Percentiles rank a stretch among this genome's conserved stretches.
Evolutionary conservation across 2,329 filamentous ascomycete genomes (phyloP).

Genomic region (Fusarium protoensiforme): DNA sequence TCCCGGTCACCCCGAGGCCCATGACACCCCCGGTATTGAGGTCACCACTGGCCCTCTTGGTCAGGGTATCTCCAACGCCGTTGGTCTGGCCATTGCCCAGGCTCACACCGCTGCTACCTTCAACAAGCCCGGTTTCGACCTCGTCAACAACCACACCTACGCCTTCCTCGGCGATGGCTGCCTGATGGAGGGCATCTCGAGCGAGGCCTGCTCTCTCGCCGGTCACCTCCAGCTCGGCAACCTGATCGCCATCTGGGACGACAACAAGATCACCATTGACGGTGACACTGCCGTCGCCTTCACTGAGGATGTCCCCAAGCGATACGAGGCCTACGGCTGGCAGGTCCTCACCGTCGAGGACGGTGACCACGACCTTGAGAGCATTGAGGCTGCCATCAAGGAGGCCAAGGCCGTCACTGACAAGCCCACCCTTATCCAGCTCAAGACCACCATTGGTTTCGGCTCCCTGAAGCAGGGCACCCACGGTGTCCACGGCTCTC

Average conservation of each 20-base stretch:
- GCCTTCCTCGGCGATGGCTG: constrained; percentile 97
- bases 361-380: constrained; percentile 88
- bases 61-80: constrained; percentile 96
- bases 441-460: constrained; percentile 97
- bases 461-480: constrained; percentile 94
- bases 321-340: constrained; percentile 98
- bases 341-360: constrained; percentile 86
- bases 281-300: constrained; percentile 96
- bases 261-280: constrained; percentile 97
- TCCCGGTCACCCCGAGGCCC: constrained; percentile 94
- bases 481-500: constrained; percentile 94
- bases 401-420: constrained; percentile 88
- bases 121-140: constrained; percentile 94
- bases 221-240: constrained; percentile 98
- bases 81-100: constrained; percentile 97
- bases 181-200: constrained; percentile 97
- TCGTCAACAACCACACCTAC: constrained; percentile 98
- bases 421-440: constrained; percentile 97
- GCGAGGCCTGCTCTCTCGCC: constrained; percentile 90
- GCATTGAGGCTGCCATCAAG: constrained; percentile 88
- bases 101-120: constrained; percentile 89
- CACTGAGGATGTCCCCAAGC: constrained; percentile 94
- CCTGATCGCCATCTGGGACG: constrained; percentile 96
- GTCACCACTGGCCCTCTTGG: constrained; percentile 98
- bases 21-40: constrained; percentile 96